Evolutionary conservation across 192 early-diverging fungal genomes (phyloP).

Genomic region (Coemansia sp.): DNA sequence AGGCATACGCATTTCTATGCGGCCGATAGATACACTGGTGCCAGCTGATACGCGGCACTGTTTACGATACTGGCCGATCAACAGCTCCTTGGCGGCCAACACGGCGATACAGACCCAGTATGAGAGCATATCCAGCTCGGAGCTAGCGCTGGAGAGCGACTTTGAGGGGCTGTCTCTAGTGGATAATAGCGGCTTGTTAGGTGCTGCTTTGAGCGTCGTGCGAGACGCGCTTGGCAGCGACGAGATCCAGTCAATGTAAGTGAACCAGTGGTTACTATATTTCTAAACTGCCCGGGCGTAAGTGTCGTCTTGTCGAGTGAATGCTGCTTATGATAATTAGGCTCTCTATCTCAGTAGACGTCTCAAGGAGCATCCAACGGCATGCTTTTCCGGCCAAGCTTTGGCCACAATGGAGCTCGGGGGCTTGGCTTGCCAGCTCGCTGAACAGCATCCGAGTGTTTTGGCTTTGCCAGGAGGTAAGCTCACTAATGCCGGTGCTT

Average conservation of each 20-base stretch:
- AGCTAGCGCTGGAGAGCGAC: conserved; percentile 23
- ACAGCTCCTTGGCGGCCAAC: conserved; percentile 24
- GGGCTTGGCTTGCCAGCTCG: conserved; percentile 7
- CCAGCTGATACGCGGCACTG: conserved; percentile 43
- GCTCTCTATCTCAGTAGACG: background rate
- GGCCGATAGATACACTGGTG: conserved; percentile 24
- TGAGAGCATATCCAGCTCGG: conserved; percentile 10
- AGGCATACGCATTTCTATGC: conserved; percentile 12
- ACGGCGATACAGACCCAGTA: conserved; percentile 22
- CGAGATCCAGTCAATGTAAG: conserved; percentile 38
- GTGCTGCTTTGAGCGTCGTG: conserved; percentile 16
- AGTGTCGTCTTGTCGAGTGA: background rate
- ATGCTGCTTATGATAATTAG: background rate
- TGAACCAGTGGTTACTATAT: background rate
- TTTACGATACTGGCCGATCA: conserved; percentile 42
- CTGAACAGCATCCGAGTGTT: conserved; percentile 16
- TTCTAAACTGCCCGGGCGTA: background rate
- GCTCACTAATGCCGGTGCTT: background rate
- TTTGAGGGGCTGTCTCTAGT: conserved; percentile 21
- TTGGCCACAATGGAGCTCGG: background rate
- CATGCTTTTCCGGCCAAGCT: background rate
- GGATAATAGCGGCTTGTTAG: conserved; percentile 3
- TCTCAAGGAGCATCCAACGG: background rate
- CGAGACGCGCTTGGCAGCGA: conserved; percentile 22
- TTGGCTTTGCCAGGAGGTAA: conserved; percentile 2